A percentile compares a stretch with the other conserved stretches of the same genome.
Evolutionary conservation across 345 rosid species (phyloP).

Genomic region (Acer yangbiense): DNA sequence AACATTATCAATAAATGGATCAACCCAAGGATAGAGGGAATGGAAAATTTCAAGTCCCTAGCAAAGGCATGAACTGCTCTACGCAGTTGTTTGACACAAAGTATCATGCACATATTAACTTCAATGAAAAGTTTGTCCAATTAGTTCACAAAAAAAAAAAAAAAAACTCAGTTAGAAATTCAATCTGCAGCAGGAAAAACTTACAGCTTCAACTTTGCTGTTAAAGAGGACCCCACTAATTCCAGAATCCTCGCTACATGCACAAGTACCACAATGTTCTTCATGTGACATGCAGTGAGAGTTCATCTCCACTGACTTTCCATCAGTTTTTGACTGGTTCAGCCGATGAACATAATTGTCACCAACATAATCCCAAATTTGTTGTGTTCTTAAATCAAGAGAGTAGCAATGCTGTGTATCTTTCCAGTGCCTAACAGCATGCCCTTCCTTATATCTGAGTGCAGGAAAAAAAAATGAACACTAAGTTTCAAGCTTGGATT

Average conservation of each 20-base stretch:
- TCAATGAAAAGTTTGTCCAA: background rate
- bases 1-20: background rate
- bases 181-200: constrained; percentile 20
- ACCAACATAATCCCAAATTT: constrained; percentile 98
- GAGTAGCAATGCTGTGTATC: constrained; percentile 89
- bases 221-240: constrained; percentile 69
- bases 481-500: background rate
- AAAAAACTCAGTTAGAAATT: background rate
- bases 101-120: constrained; percentile 8
- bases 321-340: constrained; percentile 89
- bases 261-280: constrained; percentile 68
- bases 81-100: background rate
- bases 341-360: constrained; percentile 91
- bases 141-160: background rate
- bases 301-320: constrained; percentile 63
- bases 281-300: constrained; percentile 55
- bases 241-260: constrained; percentile 77
- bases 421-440: constrained; percentile 90
- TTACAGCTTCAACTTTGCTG: constrained; percentile 94
- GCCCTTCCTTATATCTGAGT: constrained; percentile 90
- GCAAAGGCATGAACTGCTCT: background rate
- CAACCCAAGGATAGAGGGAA: background rate
- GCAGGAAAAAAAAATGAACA: constrained; percentile 13
- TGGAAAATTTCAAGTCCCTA: background rate
- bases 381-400: constrained; percentile 83